These are phyloP conservation scores for Datura wrightii DNA, from an alignment of 257 asterid species.

Conservation along the genomic window DNA sequence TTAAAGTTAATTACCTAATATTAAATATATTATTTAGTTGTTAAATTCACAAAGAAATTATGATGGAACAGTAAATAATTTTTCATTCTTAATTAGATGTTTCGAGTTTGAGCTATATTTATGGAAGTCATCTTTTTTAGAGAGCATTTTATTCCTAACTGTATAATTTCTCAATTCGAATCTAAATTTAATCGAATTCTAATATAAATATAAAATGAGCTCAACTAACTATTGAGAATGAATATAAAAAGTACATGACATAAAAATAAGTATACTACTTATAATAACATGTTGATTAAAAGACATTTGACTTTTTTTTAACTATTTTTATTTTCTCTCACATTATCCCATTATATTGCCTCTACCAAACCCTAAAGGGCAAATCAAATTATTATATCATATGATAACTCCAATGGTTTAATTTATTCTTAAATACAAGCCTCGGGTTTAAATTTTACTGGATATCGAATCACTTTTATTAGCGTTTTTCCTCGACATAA, in stretches of 20 bases:
- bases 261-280: neutral
- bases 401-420: neutral
- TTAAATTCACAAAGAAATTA: neutral
- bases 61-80: too few species aligned
- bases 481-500: too few species aligned
- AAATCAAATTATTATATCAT: neutral
- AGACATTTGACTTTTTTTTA: neutral
- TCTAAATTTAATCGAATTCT: too few species aligned
- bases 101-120: too few species aligned
- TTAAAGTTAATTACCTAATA: neutral
- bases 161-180: too few species aligned
- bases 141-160: too few species aligned
- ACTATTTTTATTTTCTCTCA: neutral
- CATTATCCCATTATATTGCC: neutral
- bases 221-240: neutral
- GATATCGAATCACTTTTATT: fast-evolving
- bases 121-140: too few species aligned
- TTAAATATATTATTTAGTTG: neutral
- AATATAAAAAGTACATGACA: neutral
- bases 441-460: fast-evolving
- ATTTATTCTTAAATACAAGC: neutral
- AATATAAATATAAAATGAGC: too few species aligned
- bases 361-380: neutral
- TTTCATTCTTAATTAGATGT: too few species aligned
- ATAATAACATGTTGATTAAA: neutral